phyloP scores from a whole-genome alignment of 305 asterid species.

The Caryopteris hybrid region DNA sequence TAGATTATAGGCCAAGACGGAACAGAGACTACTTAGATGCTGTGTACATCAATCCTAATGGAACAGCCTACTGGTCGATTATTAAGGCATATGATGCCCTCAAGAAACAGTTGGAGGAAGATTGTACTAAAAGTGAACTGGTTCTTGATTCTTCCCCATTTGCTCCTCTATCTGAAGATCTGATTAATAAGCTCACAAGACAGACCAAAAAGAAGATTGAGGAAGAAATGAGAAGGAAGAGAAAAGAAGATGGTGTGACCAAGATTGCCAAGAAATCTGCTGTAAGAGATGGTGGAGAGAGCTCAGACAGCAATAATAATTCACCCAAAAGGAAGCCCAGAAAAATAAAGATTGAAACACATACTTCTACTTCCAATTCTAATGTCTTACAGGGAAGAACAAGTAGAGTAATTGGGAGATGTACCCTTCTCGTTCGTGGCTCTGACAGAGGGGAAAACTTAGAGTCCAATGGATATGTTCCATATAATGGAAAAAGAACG shows the following conservation, averaged over 20 bases:
- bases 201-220: slow-evolving; percentile 88
- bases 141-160: slow-evolving; percentile 47
- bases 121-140: slow-evolving; percentile 30
- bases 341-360: slow-evolving; percentile 28
- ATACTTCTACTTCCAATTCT: slow-evolving; percentile 19
- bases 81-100: slow-evolving; percentile 90
- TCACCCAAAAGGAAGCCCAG: slow-evolving; percentile 26
- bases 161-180: slow-evolving; percentile 69
- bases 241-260: slow-evolving; percentile 35
- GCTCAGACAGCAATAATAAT: slow-evolving; percentile 36
- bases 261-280: slow-evolving; percentile 38
- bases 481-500: slow-evolving; percentile 80
- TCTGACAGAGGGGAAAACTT: slow-evolving; percentile 46
- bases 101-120: slow-evolving; percentile 63
- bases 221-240: slow-evolving; percentile 78
- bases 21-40: slow-evolving; percentile 88
- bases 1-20: slow-evolving; percentile 90
- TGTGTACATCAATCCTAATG: slow-evolving; percentile 77
- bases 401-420: slow-evolving; percentile 70
- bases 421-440: slow-evolving; percentile 72
- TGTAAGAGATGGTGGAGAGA: slow-evolving; percentile 31
- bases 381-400: slow-evolving; percentile 61
- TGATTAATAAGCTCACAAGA: slow-evolving; percentile 81
- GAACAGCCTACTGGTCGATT: slow-evolving; percentile 96
- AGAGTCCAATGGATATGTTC: slow-evolving; percentile 65